Conservation (phyloP, 345 rosid genomes). For the Sonneratia caseolaris region DNA sequence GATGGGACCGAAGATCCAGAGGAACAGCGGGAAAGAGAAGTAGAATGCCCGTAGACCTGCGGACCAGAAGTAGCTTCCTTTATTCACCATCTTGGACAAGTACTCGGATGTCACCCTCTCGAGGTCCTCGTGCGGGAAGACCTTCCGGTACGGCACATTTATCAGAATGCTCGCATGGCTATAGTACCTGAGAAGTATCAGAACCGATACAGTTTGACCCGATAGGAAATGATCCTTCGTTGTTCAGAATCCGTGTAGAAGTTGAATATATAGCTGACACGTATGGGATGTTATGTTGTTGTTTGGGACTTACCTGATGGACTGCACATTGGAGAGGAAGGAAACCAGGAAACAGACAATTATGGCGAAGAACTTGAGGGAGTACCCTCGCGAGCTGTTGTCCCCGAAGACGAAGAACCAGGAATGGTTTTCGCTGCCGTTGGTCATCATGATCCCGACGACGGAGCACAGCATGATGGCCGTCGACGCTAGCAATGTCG, state of each 20-base stretch:
- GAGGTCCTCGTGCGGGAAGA: slow-evolving; percentile 18
- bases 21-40: slow-evolving; percentile 70
- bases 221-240: slow-evolving; percentile 14
- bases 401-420: slow-evolving; percentile 38
- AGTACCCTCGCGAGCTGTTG: slow-evolving; percentile 36
- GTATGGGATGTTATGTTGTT: too few species aligned
- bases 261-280: too few species aligned
- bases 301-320: slow-evolving; percentile 34
- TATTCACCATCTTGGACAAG: slow-evolving; percentile 53
- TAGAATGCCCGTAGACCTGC: slow-evolving; percentile 75
- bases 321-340: slow-evolving; percentile 55
- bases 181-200: slow-evolving; percentile 24
- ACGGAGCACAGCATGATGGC: slow-evolving; percentile 77
- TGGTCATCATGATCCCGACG: slow-evolving; percentile 52
- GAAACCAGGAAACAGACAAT: slow-evolving; percentile 59
- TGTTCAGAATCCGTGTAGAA: slow-evolving; percentile 11
- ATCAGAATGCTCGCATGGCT: slow-evolving; percentile 84
- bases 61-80: slow-evolving; percentile 89
- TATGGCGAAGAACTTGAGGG: slow-evolving; percentile 61
- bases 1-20: slow-evolving; percentile 88
- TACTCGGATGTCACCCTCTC: slow-evolving; percentile 38
- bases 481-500: slow-evolving; percentile 73
- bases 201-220: too few species aligned
- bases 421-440: slow-evolving; percentile 17
- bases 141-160: slow-evolving; percentile 57